These are phyloP conservation scores for Monosporascus cannonballus DNA, from an alignment of 2,329 filamentous ascomycete species.

Conservation along the genomic window DNA sequence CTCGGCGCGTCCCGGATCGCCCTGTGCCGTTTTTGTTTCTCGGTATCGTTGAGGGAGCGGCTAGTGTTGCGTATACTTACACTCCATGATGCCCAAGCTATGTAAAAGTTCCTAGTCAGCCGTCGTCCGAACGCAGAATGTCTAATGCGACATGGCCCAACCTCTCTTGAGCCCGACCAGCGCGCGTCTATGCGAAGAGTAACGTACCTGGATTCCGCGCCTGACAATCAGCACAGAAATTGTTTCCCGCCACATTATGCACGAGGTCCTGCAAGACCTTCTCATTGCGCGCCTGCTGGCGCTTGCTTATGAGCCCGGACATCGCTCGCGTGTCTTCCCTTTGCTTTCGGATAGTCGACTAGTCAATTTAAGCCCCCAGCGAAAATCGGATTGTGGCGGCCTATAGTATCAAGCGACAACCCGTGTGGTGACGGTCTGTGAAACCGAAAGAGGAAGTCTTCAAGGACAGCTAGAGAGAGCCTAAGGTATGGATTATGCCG, in stretches of 20 bases:
- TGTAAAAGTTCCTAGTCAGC: constrained; percentile 8
- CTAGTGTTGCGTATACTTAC: constrained; percentile 46
- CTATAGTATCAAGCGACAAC: neutral
- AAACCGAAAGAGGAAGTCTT: neutral
- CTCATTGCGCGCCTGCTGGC: constrained; percentile 97
- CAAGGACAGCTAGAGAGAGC: neutral
- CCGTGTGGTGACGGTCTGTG: neutral
- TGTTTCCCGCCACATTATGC: constrained; percentile 77
- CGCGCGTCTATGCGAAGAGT: neutral
- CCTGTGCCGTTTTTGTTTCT: neutral
- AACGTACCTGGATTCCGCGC: constrained; percentile 81
- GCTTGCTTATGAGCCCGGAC: constrained; percentile 78
- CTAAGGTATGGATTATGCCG: neutral
- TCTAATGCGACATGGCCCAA: neutral
- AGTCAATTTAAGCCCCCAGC: neutral
- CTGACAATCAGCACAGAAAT: constrained; percentile 87
- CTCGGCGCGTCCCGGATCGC: neutral
- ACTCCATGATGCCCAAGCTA: constrained; percentile 96
- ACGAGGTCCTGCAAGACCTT: constrained; percentile 85
- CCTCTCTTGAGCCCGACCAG: neutral
- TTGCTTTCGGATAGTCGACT: neutral
- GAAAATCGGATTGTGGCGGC: neutral
- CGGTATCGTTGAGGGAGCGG: constrained; percentile 3
- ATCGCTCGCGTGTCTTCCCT: constrained; percentile 36
- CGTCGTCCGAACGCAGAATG: too few species aligned